Evolutionary conservation across 441 rosid species (phyloP), one percentile per base, ranked within the genome.

Genomic region (Pelargonium exstipulatum): DNA sequence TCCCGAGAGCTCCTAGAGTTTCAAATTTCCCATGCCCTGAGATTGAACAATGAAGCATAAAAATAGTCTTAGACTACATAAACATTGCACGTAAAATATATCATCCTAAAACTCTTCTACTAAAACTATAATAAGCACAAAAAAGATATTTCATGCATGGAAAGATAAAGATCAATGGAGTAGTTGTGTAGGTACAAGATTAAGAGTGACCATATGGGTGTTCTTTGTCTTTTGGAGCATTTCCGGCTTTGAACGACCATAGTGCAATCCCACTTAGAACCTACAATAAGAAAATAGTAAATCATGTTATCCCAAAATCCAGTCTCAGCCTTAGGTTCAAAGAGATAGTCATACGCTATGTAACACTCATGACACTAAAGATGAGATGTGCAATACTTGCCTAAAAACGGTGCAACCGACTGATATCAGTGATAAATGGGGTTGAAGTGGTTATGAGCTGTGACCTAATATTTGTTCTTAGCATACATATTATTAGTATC

Each of bases 11-110:
- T 76, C 97, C 99, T 8, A 91, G 83, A 57, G 95, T 85, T 80
- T 94, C 99, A 51, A 94, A 94, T 72, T 91, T 91, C 26, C 99
- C 95, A 74, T 91, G 97, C 57, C 97, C 96, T 93, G 83, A 71
- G 65, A 55, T 70, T 64, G 77, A 62, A 43, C 76, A 13, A 67
- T 40, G 48, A 65, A 48, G 74, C 35, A 22, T 0, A 29, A 69
- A 18, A 65, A 45, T 42, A 71, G 62, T 68, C 45, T 68, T n/a
- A 20, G 73, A 66, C 46, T 20, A 62, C 55, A 64, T 45, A 69
- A 55, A 20, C 53, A 37, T 29, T 5, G 53, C 14, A 46, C 16
- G 3, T 12, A n/a, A 46, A 46, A 46, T 12, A 10, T 1, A 10
- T 46, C 24, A 3, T 55, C 20, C 9, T 55, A 7, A n/a, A 4